phyloP scores from a whole-genome alignment of 2,329 filamentous ascomycete species.

The Fusarium chuoi region DNA sequence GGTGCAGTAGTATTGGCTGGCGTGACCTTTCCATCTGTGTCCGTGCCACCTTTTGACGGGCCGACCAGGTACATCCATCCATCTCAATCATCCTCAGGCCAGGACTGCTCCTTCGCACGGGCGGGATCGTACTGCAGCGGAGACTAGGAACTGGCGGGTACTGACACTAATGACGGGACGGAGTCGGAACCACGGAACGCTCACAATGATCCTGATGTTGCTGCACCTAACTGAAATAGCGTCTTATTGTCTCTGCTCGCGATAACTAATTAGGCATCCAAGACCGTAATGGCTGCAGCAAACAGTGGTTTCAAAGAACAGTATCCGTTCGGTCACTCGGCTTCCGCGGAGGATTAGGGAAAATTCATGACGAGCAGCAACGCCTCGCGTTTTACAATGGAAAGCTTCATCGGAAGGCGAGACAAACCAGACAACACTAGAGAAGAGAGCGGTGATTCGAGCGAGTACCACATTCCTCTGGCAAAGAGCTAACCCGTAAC shows the following conservation, averaged over 20 bases:
- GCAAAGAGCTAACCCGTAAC: conserved; percentile 6
- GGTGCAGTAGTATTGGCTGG: conserved; percentile 16
- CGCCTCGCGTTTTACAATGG: conserved; percentile 5
- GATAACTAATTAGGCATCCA: neutral
- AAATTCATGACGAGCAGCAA: neutral
- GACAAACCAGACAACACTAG: neutral
- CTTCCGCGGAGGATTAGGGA: neutral
- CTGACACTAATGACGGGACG: conserved; percentile 34
- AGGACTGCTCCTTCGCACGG: conserved; percentile 25
- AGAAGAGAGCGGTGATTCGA: neutral
- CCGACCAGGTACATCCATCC: conserved; percentile 2
- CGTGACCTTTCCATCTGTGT: conserved; percentile 7
- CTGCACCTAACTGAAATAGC: conserved; percentile 3
- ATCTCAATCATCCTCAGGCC: neutral
- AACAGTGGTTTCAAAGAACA: conserved; percentile 1
- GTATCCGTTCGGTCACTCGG: conserved; percentile 2
- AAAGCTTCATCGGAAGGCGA: conserved; percentile 3
- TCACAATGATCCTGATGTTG: neutral
- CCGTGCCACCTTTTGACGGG: conserved; percentile 25
- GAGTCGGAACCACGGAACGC: conserved; percentile 30
- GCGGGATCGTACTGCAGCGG: conserved; percentile 31
- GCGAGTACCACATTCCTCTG: conserved; percentile 27
- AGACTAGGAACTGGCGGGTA: conserved; percentile 25
- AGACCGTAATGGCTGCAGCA: conserved; percentile 13
- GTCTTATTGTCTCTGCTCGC: neutral